Percentiles rank a stretch among this genome's conserved stretches.
These are phyloP conservation scores for Candida michaelii DNA, from an alignment of 805 yeast genomes.

Conservation along the genomic window DNA sequence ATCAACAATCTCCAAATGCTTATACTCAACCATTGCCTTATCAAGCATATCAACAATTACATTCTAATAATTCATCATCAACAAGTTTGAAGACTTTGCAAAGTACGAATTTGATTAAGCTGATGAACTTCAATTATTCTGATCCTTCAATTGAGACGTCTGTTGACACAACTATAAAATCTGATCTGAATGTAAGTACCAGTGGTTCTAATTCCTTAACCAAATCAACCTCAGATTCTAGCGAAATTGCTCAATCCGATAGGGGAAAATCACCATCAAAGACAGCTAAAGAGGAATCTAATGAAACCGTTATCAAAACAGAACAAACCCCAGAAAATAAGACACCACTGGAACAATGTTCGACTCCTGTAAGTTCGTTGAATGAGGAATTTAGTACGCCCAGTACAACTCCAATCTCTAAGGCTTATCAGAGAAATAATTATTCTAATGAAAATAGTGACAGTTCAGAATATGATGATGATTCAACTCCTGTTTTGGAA, in stretches of 20 bases:
- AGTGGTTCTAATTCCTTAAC: conserved; percentile 10
- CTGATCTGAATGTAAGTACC: conserved; percentile 13
- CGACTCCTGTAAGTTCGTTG: conserved; percentile 10
- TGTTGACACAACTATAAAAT: conserved; percentile 4
- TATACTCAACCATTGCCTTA: conserved; percentile 8
- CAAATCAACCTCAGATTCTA: conserved; percentile 15
- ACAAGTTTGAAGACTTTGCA: conserved; percentile 18
- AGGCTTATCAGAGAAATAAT: background rate
- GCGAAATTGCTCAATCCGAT: conserved; percentile 6
- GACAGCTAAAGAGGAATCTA: conserved; percentile 1
- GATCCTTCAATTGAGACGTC: conserved; percentile 10
- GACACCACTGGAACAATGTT: conserved; percentile 2
- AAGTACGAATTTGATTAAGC: conserved; percentile 13
- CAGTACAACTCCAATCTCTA: background rate
- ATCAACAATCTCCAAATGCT: conserved; percentile 8
- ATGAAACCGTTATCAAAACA: background rate
- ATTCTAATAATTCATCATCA: conserved; percentile 16
- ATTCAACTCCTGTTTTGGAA: conserved; percentile 2
- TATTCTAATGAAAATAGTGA: conserved; percentile 1
- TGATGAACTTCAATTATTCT: conserved; percentile 9
- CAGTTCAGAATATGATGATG: conserved; percentile 2
- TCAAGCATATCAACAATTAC: conserved; percentile 11
- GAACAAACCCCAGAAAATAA: conserved; percentile 7
- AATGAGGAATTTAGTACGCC: conserved; percentile 10
- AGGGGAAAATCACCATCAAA: too few species aligned